Evolutionary conservation across 2,329 filamentous ascomycete genomes (phyloP), one percentile per base, ranked within the genome.

Genomic region (Pseudopyricularia javanii): DNA sequence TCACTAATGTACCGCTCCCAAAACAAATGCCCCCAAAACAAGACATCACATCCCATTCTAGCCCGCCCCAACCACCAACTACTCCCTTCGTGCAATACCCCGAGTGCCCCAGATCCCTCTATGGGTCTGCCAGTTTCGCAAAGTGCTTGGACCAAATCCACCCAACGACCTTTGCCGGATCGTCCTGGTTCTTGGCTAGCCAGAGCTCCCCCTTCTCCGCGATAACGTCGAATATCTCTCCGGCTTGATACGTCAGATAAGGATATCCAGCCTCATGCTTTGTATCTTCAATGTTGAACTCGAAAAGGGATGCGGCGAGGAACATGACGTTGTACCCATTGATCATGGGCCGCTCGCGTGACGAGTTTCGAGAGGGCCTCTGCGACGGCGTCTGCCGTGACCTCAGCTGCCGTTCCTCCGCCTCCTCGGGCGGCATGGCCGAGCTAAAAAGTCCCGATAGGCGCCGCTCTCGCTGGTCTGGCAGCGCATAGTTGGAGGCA

Each of bases 81-180:
- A 8, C 8, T 43, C 6, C 17, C 22, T 11, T 11, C 37, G 12
- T 22, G 17, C 17, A n/a, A 43, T n/a, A 22, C 22, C n/a, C 11
- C 17, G 7, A 20, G 8, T 11, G 22, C 17, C 17, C 14, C 37
- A 43, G 37, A 22, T 20, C 37, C 26, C 24, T 47, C 55, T 59
- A 60, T 52, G 70, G 68, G 62, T 81, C 79, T 49, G 78, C 78
- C 57, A 82, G 63, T 64, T 79, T 81, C 52, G 86, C 86, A 74
- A 98, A 98, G 71, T 98, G 93, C 68, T 96, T 96, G 62, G 91
- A 95, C 93, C 93, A 98, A 62, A 98, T 95, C 93, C 93, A 98
- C 51, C 93, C 93, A 33, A 97, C 83, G 58, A 83, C 78, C 58
- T 86, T 79, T 11, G 74, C 76, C 1, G 82, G 73, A 67, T 98